phyloP scores from a whole-genome alignment of 495 filamentous ascomycete species.

The Copromyces sp. region DNA sequence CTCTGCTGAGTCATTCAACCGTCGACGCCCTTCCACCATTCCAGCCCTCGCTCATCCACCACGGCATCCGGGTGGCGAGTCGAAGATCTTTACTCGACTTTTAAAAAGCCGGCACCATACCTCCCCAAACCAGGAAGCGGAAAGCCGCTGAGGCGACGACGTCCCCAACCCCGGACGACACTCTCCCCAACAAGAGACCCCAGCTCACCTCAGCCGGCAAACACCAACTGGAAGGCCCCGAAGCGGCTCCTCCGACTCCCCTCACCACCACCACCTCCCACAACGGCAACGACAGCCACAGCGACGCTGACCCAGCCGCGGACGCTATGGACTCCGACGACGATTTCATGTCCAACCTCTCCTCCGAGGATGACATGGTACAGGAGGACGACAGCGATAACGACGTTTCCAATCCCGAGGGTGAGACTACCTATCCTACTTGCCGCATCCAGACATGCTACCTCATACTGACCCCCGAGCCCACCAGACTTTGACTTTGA shows the following conservation, averaged over 20 bases:
- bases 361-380: slow-evolving; percentile 67
- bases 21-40: background rate
- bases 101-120: slow-evolving; percentile 41
- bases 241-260: slow-evolving; percentile 33
- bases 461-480: background rate
- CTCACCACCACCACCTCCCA: slow-evolving; percentile 15
- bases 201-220: slow-evolving; percentile 32
- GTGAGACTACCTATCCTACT: slow-evolving; percentile 34
- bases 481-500: slow-evolving; percentile 54
- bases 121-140: slow-evolving; percentile 68
- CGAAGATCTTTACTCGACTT: background rate
- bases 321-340: slow-evolving; percentile 91
- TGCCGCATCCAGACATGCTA: background rate
- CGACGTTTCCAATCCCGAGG: slow-evolving; percentile 60
- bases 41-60: background rate
- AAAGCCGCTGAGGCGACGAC: slow-evolving; percentile 76
- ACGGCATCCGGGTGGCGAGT: slow-evolving; percentile 5
- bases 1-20: slow-evolving; percentile 1
- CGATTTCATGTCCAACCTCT: slow-evolving; percentile 81
- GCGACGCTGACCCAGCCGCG: slow-evolving; percentile 21
- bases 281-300: slow-evolving; percentile 17
- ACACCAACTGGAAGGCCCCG: slow-evolving; percentile 12
- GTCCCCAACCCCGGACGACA: slow-evolving; percentile 26
- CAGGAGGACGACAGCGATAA: slow-evolving; percentile 63
- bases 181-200: slow-evolving; percentile 43